Evolutionary conservation across 1,139 yeast species (phyloP).

Genomic region (Nakaseomyces bracarensis): DNA sequence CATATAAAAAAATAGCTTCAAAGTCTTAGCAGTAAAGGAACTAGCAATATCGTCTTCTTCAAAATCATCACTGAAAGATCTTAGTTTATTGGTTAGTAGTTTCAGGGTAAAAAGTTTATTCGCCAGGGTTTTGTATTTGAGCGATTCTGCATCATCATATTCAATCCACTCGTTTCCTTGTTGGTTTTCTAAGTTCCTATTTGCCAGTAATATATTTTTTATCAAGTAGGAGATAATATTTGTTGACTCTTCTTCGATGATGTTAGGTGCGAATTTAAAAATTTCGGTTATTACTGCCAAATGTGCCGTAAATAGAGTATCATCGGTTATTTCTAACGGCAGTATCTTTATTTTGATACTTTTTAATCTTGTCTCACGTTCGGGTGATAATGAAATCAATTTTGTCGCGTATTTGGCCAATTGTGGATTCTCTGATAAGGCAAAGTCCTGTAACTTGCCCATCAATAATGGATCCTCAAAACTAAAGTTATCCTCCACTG

Average conservation of each 20-base stretch:
- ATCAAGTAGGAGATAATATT: slow-evolving; percentile 56
- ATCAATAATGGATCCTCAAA: slow-evolving; percentile 34
- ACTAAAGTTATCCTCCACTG: slow-evolving; percentile 27
- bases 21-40: slow-evolving; percentile 49
- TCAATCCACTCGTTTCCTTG: slow-evolving; percentile 39
- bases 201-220: slow-evolving; percentile 50
- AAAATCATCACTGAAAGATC: slow-evolving; percentile 35
- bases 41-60: slow-evolving; percentile 29
- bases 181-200: slow-evolving; percentile 30
- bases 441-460: slow-evolving; percentile 38
- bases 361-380: slow-evolving; percentile 36
- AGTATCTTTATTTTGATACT: slow-evolving; percentile 39
- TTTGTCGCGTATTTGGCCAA: slow-evolving; percentile 64
- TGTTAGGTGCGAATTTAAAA: slow-evolving; percentile 43
- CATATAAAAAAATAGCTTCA: slow-evolving; percentile 59
- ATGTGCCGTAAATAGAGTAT: slow-evolving; percentile 43
- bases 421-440: slow-evolving; percentile 45
- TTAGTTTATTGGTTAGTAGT: slow-evolving; percentile 56
- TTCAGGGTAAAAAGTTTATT: slow-evolving; percentile 50
- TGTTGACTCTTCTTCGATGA: slow-evolving; percentile 46
- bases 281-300: slow-evolving; percentile 57
- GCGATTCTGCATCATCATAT: slow-evolving; percentile 32
- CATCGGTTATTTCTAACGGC: slow-evolving; percentile 40
- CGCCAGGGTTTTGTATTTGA: slow-evolving; percentile 31
- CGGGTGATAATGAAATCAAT: slow-evolving; percentile 43